Evolutionary conservation across 2,329 filamentous ascomycete species (phyloP).

Genomic region (Fusarium sp.): DNA sequence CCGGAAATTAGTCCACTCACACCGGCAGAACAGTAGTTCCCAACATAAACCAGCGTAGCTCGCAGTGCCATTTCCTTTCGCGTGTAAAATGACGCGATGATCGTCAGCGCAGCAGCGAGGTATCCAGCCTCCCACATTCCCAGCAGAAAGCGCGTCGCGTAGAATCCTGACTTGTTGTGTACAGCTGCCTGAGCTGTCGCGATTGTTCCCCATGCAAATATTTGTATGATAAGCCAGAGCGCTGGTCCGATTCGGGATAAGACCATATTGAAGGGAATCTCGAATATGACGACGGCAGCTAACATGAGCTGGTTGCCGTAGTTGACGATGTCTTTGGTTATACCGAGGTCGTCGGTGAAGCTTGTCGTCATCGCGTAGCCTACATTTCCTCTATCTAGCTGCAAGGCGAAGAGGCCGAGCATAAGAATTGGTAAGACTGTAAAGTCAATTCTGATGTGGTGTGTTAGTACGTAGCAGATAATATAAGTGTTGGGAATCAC

Average conservation of each 20-base stretch:
- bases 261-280: conserved; percentile 9
- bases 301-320: conserved; percentile 17
- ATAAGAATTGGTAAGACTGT: conserved; percentile 2
- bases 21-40: conserved; percentile 11
- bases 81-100: neutral
- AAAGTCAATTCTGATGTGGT: neutral
- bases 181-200: conserved; percentile 7
- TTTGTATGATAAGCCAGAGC: conserved; percentile 3
- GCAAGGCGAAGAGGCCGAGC: conserved; percentile 10
- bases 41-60: conserved; percentile 9
- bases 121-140: conserved; percentile 23
- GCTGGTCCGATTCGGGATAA: conserved; percentile 6
- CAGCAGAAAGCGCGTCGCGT: neutral
- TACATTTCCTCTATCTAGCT: conserved; percentile 12
- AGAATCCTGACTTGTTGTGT: neutral
- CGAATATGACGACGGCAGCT: neutral
- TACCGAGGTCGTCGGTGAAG: conserved; percentile 12
- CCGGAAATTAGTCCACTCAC: conserved; percentile 4
- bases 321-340: conserved; percentile 15
- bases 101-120: neutral
- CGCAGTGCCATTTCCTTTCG: conserved; percentile 5
- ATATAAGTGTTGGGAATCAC: fast-evolving
- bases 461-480: fast-evolving
- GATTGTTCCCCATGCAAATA: conserved; percentile 1
- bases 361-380: conserved; percentile 16